Conservation (phyloP, 768 basidiomycete species). For the Grammothele lineata region DNA sequence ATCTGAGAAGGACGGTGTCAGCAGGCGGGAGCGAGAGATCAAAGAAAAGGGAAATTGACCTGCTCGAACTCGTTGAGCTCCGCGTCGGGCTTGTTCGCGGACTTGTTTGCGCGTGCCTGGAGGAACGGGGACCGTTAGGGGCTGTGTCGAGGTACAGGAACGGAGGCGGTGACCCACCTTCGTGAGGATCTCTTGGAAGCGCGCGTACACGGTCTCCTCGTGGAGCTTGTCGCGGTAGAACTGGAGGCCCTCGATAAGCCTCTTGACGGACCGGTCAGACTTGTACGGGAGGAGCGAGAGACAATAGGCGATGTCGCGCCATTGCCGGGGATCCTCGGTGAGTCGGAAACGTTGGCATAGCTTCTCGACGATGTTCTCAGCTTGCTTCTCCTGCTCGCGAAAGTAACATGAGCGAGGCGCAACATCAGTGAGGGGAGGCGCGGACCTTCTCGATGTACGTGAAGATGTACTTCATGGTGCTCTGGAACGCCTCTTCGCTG, state of each 20-base stretch:
- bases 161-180: constrained; percentile 49
- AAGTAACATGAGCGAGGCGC: neutral
- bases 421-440: neutral
- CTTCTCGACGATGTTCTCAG: constrained; percentile 95
- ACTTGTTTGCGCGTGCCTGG: constrained; percentile 86
- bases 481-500: constrained; percentile 88
- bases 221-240: constrained; percentile 96
- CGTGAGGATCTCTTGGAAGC: constrained; percentile 85
- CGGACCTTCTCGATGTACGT: constrained; percentile 92
- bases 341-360: constrained; percentile 93
- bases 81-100: constrained; percentile 85
- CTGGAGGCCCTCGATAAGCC: constrained; percentile 87
- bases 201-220: constrained; percentile 72
- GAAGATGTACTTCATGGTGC: constrained; percentile 93
- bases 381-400: constrained; percentile 83
- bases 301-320: constrained; percentile 97
- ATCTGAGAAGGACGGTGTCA: constrained; percentile 45
- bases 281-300: constrained; percentile 94
- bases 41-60: constrained; percentile 39
- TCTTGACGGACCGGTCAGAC: constrained; percentile 94
- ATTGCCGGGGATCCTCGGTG: constrained; percentile 86
- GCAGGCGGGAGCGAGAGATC: neutral
- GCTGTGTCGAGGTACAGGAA: constrained; percentile 1
- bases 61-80: constrained; percentile 94
- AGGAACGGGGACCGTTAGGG: neutral